Base-by-base conservation (phyloP, 1,284 basidiomycete species). In the Pascua sp. region DNA sequence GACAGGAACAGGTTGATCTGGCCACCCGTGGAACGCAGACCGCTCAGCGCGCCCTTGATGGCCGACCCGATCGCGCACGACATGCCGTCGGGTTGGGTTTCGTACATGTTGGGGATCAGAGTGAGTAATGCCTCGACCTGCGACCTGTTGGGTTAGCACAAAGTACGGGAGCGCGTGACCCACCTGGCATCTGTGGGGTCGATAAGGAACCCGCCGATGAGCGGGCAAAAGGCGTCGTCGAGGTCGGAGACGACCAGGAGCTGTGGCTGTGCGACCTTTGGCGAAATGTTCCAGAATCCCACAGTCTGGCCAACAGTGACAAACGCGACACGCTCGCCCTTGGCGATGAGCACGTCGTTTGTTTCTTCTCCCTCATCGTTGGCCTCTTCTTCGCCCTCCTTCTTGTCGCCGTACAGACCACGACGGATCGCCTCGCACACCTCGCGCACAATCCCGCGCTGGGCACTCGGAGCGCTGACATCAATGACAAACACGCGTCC, bases 401-500 rank as follows among this genome's bases (percentile, higher is more conserved):
- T 80, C 32, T 75, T 69, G 24, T 78, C 79, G n/a, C 86, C 88
- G 63, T 87, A 97, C 1, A 98, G 76, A 16, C 86, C 77, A 38
- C 82, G 81, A 32, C 82, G 79, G 37, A 98, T 81, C 2, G 83
- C 80, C 46, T 81, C 79, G 69, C 90, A 91, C 2, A 86, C 84
- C 16, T 85, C 81, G 45, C 79, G 76, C n/a, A 96, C 78, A 57
- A 94, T 85, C 0, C 91, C 92, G 4, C 86, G 85, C 44, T 82
- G 80, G 0, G 87, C 81, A 10, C 90, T 83, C 39, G 86, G 85
- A 60, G 80, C 79, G 24, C 90, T 90, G 43, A 96, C 87, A 67
- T 99, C 96, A 57, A 98, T 82, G 0, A 86, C 86, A 67, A 98
- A 96, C n/a, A 98, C 78, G 67, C 86, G 88, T 49, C 86, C 84